Evolutionary conservation across 2,329 filamentous ascomycete genomes (phyloP).

Genomic region (Cladobotryum protrusum): DNA sequence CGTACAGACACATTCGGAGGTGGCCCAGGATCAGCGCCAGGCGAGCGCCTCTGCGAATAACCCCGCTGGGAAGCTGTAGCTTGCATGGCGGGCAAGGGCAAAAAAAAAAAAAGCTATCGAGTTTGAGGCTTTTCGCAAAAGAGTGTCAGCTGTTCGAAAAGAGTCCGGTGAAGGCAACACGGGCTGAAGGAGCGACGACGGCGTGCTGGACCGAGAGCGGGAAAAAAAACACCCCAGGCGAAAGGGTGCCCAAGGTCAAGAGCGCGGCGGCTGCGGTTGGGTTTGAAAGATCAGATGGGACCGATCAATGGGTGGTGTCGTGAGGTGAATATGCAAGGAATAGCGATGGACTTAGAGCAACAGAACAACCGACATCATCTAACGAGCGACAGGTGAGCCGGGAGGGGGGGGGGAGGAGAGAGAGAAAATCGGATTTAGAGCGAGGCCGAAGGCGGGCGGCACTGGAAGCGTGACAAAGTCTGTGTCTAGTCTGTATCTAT

Average conservation of each 20-base stretch:
- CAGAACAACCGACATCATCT: too few relatives aligned
- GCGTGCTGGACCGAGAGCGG: background rate
- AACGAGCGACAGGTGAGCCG: constrained; percentile 6
- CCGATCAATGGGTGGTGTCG: background rate
- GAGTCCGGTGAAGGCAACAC: background rate
- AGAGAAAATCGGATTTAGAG: background rate
- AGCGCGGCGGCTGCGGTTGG: background rate
- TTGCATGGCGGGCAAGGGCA: constrained; percentile 38
- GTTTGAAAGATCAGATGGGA: background rate
- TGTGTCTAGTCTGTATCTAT: too few relatives aligned
- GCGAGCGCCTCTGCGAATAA: constrained; percentile 54
- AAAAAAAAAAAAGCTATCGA: background rate
- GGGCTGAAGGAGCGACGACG: background rate
- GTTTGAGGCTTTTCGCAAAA: background rate
- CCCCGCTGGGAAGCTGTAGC: constrained; percentile 44
- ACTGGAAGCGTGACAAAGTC: background rate
- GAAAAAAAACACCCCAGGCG: background rate
- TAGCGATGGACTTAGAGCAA: too few relatives aligned
- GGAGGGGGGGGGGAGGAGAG: background rate
- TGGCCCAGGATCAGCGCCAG: constrained; percentile 54
- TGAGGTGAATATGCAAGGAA: too few relatives aligned
- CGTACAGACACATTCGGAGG: constrained; percentile 50
- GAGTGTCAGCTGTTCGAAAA: background rate
- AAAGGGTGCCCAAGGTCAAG: background rate
- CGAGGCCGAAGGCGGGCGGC: too few relatives aligned